phyloP scores from a whole-genome alignment of 345 rosid species.

The Tarenaya hassleriana region DNA sequence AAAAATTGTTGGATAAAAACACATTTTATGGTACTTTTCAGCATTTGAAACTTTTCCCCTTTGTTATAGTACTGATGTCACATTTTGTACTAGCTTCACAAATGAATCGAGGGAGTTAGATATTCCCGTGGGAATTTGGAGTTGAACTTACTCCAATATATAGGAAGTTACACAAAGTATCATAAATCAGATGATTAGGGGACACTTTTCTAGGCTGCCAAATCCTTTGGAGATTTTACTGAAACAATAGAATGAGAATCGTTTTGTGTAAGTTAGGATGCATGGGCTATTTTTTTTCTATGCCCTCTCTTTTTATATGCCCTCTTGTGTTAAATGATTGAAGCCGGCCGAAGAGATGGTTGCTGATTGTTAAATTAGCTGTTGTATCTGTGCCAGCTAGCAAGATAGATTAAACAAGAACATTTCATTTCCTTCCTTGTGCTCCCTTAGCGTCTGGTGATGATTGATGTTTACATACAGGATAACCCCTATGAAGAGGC shows the following conservation, averaged over 20 bases:
- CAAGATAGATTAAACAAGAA: neutral
- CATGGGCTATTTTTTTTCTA: slow-evolving; percentile 16
- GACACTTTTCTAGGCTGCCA: neutral
- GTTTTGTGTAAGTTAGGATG: slow-evolving; percentile 6
- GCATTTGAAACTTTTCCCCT: too few relatives aligned
- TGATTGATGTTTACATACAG: slow-evolving; percentile 22
- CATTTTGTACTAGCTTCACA: neutral
- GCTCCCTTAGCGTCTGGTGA: slow-evolving; percentile 9
- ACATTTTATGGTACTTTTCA: neutral
- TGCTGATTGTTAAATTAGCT: slow-evolving; percentile 25
- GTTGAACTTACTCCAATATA: neutral
- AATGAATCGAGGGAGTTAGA: neutral
- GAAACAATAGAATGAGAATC: slow-evolving; percentile 10
- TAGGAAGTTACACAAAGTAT: neutral
- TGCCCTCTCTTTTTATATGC: too few relatives aligned
- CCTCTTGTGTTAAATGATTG: slow-evolving; percentile 19
- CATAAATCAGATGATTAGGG: neutral
- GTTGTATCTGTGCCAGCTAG: slow-evolving; percentile 22
- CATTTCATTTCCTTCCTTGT: slow-evolving; percentile 12
- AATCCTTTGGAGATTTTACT: slow-evolving; percentile 1
- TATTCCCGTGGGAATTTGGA: slow-evolving; percentile 1
- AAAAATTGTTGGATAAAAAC: slow-evolving; percentile 4
- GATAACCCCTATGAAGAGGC: slow-evolving; percentile 25
- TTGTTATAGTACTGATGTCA: too few relatives aligned
- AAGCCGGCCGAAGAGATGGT: slow-evolving; percentile 26